A percentile compares a stretch with the other conserved stretches of the same genome.
phyloP scores from a whole-genome alignment of 2,329 filamentous ascomycete genomes.

The Geosmithia morbida region DNA sequence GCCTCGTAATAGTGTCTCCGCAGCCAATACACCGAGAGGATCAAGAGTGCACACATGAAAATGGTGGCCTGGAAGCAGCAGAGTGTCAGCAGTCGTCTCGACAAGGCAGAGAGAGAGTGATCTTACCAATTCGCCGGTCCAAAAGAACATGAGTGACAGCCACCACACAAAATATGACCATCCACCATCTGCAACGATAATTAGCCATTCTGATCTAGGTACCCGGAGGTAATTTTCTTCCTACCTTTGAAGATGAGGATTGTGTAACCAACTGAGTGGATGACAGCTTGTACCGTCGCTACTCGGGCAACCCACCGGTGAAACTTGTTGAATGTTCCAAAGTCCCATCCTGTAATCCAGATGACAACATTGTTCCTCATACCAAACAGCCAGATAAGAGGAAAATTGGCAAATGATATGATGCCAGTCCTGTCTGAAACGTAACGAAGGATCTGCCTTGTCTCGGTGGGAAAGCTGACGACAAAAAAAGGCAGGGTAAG shows the following conservation, averaged over 20 bases:
- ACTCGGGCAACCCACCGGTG: slow-evolving; percentile 53
- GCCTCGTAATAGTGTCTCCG: slow-evolving; percentile 36
- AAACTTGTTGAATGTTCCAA: slow-evolving; percentile 50
- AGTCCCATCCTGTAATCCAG: slow-evolving; percentile 56
- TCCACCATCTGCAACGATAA: slow-evolving; percentile 16
- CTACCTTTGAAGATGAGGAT: slow-evolving; percentile 24
- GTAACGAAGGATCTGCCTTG: slow-evolving; percentile 31
- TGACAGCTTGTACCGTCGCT: slow-evolving; percentile 43
- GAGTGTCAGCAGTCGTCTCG: neutral
- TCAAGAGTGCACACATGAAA: slow-evolving; percentile 27
- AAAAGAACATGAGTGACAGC: slow-evolving; percentile 31
- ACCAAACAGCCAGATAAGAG: slow-evolving; percentile 51
- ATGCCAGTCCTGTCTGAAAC: slow-evolving; percentile 50
- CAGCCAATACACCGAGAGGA: slow-evolving; percentile 34
- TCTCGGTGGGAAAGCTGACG: slow-evolving; percentile 16
- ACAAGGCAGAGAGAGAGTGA: neutral
- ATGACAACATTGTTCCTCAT: slow-evolving; percentile 52
- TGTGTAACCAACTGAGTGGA: slow-evolving; percentile 48
- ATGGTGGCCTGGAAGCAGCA: slow-evolving; percentile 19
- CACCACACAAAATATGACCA: slow-evolving; percentile 19
- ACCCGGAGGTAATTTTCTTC: slow-evolving; percentile 2
- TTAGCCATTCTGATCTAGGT: neutral
- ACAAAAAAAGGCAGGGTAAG: slow-evolving; percentile 2
- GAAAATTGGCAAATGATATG: slow-evolving; percentile 48
- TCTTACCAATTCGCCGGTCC: slow-evolving; percentile 29